phyloP scores from a whole-genome alignment of 495 filamentous ascomycete species.

The Bryoglossum gracile region DNA sequence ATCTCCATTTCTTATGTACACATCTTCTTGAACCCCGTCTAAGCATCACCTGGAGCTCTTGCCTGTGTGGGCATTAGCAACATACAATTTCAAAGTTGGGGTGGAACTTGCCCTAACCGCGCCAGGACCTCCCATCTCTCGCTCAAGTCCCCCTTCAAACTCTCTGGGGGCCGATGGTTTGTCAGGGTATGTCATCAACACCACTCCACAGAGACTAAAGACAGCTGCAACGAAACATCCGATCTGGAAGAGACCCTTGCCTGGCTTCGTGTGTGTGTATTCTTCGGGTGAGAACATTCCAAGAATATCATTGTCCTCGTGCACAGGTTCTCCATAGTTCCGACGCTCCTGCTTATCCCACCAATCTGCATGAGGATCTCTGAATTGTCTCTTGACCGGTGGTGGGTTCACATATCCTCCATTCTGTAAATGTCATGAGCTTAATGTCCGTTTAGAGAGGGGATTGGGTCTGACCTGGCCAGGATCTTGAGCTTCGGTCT shows the following conservation, averaged over 20 bases:
- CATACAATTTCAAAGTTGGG: background rate
- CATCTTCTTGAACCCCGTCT: background rate
- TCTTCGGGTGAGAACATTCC: constrained; percentile 85
- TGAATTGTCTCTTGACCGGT: constrained; percentile 71
- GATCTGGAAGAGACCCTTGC: constrained; percentile 65
- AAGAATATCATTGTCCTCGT: constrained; percentile 95
- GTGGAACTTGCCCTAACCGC: constrained; percentile 38
- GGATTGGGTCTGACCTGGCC: constrained; percentile 50
- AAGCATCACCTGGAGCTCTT: constrained; percentile 19
- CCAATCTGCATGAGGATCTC: constrained; percentile 91
- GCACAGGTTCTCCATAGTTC: constrained; percentile 90
- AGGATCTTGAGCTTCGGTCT: constrained; percentile 66
- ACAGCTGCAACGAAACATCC: constrained; percentile 67
- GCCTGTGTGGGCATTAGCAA: constrained; percentile 19
- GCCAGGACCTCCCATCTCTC: constrained; percentile 70
- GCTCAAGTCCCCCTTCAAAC: constrained; percentile 76
- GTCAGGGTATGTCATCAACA: constrained; percentile 78
- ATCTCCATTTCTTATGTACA: constrained; percentile 21
- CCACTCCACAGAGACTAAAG: constrained; percentile 59
- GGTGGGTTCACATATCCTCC: constrained; percentile 89
- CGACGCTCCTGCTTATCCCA: constrained; percentile 97
- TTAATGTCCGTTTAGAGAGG: background rate
- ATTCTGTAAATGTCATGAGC: constrained; percentile 50
- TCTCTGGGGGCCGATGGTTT: constrained; percentile 67
- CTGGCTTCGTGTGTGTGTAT: constrained; percentile 74